These are phyloP conservation scores for Cucurbita maxima DNA, from an alignment of 306 rosid genomes.

Conservation along the genomic window DNA sequence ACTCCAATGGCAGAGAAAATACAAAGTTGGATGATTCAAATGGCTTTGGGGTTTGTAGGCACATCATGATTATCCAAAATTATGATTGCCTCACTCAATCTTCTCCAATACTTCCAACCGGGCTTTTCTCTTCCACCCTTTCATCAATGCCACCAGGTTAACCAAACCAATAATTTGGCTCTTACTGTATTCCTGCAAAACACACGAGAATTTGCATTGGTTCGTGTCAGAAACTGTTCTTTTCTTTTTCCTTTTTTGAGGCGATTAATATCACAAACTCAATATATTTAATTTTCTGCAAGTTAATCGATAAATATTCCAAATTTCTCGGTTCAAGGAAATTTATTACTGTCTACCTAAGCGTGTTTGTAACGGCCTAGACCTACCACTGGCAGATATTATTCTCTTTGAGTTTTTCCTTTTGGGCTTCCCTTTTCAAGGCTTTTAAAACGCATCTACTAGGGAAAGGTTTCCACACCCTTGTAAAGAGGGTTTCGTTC, in stretches of 20 bases:
- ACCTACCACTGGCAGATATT: too few relatives aligned
- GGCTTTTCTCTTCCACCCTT: conserved; percentile 96
- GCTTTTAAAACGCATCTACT: too few relatives aligned
- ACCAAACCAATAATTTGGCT: conserved; percentile 72
- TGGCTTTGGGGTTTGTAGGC: background rate
- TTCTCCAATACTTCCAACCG: conserved; percentile 80
- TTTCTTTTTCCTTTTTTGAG: too few relatives aligned
- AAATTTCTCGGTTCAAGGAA: background rate
- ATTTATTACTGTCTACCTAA: too few relatives aligned
- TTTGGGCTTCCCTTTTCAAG: too few relatives aligned
- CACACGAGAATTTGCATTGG: too few relatives aligned
- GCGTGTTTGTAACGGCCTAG: too few relatives aligned
- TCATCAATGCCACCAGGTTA: conserved; percentile 92
- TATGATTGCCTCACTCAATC: conserved; percentile 48
- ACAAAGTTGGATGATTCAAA: background rate
- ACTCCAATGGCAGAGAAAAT: background rate
- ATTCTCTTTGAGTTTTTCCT: too few relatives aligned
- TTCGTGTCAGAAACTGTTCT: too few relatives aligned
- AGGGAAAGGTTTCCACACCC: too few relatives aligned
- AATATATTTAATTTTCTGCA: background rate
- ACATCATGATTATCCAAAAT: background rate
- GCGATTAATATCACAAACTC: too few relatives aligned
- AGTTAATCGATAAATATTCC: background rate
- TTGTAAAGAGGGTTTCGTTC: too few relatives aligned
- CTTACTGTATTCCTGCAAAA: conserved; percentile 72